phyloP scores from a whole-genome alignment of 768 basidiomycete genomes.

The Boletus rubroflammeus region DNA sequence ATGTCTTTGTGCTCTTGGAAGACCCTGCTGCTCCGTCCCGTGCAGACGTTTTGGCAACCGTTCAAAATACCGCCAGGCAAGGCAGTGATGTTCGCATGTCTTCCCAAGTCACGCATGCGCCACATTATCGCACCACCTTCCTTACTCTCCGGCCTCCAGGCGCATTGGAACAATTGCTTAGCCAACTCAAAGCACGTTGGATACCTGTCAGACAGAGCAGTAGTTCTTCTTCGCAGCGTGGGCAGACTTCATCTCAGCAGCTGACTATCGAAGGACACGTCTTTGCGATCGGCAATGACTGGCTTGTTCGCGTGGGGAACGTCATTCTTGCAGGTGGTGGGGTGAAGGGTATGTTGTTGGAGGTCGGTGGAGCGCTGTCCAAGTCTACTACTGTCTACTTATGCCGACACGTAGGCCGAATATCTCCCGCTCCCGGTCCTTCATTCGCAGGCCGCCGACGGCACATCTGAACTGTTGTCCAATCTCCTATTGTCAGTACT shows the following conservation, averaged over 20 bases:
- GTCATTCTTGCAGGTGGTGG: constrained; percentile 72
- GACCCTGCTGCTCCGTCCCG: constrained; percentile 70
- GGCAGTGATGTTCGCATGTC: constrained; percentile 11
- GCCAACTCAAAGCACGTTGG: constrained; percentile 76
- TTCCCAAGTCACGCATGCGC: constrained; percentile 26
- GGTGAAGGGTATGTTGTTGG: constrained; percentile 79
- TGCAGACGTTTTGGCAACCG: constrained; percentile 45
- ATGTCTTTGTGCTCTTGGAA: constrained; percentile 75
- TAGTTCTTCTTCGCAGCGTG: constrained; percentile 37
- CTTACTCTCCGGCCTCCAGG: constrained; percentile 71
- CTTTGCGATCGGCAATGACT: constrained; percentile 77
- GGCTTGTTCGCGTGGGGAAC: constrained; percentile 77
- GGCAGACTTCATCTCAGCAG: constrained; percentile 55
- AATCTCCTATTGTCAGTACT: constrained; percentile 72
- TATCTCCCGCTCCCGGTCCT: constrained; percentile 75
- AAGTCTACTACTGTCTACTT: constrained; percentile 1
- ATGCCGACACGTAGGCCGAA: constrained; percentile 54
- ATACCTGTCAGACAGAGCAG: constrained; percentile 57
- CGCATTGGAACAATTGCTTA: constrained; percentile 69
- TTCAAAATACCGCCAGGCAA: constrained; percentile 40
- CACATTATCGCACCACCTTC: constrained; percentile 74
- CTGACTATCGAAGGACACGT: constrained; percentile 69
- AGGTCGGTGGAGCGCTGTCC: constrained; percentile 43
- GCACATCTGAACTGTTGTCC: constrained; percentile 69
- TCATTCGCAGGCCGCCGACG: constrained; percentile 59